phyloP scores from a whole-genome alignment of 1,139 yeast genomes.

The Suhomyces ambrosiae region DNA sequence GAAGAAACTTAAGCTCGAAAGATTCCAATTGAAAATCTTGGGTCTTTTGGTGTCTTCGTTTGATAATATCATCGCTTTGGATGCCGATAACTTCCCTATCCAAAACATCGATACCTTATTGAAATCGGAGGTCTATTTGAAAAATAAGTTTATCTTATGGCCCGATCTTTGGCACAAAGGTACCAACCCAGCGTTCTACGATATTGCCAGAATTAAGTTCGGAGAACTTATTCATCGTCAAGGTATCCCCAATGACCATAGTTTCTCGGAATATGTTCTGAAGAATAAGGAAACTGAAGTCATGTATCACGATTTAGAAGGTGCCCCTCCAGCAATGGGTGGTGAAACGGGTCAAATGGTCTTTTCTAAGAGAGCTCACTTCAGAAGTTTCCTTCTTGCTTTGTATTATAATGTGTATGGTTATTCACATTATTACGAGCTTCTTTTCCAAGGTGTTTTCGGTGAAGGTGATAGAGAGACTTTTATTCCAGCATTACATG shows the following conservation, averaged over 20 bases:
- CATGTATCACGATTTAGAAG: constrained; percentile 36
- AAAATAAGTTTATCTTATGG: constrained; percentile 23
- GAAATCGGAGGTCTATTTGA: constrained; percentile 16
- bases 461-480: constrained; percentile 46
- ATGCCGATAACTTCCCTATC: constrained; percentile 27
- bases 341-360: constrained; percentile 42
- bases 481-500: constrained; percentile 40
- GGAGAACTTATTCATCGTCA: constrained; percentile 22
- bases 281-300: constrained; percentile 22
- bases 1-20: constrained; percentile 17
- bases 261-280: constrained; percentile 18
- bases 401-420: constrained; percentile 37
- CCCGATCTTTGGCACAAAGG: constrained; percentile 30
- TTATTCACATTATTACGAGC: constrained; percentile 29
- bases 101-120: constrained; percentile 23
- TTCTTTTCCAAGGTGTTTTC: constrained; percentile 40
- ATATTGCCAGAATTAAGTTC: constrained; percentile 21
- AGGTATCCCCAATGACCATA: constrained; percentile 20
- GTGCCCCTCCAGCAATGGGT: constrained; percentile 31
- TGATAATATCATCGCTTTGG: constrained; percentile 25
- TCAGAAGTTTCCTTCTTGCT: constrained; percentile 29
- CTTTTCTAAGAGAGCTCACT: constrained; percentile 34
- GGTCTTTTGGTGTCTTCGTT: constrained; percentile 24
- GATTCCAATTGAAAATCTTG: constrained; percentile 24
- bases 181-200: constrained; percentile 19